Conservation (phyloP, 148 eudicot species). For the Suaeda aralocaspica region DNA sequence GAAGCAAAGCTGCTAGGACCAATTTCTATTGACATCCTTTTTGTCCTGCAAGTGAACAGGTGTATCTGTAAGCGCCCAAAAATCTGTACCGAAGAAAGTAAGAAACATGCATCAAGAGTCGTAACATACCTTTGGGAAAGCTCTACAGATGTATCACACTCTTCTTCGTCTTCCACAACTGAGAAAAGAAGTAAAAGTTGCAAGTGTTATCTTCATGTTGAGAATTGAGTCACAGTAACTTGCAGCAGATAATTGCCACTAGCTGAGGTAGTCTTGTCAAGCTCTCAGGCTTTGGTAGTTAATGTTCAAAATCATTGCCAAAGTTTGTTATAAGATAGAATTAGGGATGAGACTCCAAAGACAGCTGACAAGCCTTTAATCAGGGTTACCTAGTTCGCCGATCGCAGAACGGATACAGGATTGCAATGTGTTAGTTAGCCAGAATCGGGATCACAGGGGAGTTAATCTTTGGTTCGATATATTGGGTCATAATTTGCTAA, state of each 20-base stretch:
- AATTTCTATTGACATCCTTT: constrained; percentile 73
- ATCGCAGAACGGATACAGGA: too few species aligned
- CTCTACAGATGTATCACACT: constrained; percentile 36
- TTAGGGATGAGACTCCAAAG: too few species aligned
- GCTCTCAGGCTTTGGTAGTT: background rate
- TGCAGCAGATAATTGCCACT: background rate
- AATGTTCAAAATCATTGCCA: too few species aligned
- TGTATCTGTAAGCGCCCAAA: background rate
- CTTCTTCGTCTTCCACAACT: constrained; percentile 52
- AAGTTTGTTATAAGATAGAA: too few species aligned
- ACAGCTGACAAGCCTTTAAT: too few species aligned
- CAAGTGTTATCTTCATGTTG: background rate
- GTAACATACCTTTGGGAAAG: constrained; percentile 52
- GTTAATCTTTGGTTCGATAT: too few species aligned
- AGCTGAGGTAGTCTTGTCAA: background rate
- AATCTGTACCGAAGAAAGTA: background rate
- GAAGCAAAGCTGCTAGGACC: constrained; percentile 74
- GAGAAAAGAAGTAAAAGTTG: background rate
- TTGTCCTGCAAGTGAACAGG: constrained; percentile 50
- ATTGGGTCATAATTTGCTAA: too few species aligned
- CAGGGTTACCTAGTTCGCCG: too few species aligned
- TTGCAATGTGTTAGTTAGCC: too few species aligned
- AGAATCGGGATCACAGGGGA: too few species aligned
- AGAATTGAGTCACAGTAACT: background rate
- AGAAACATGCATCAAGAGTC: too few species aligned